Percentiles rank a stretch among this genome's conserved stretches.
Evolutionary conservation across 768 basidiomycete species (phyloP).

Genomic region (Lanmaoa rubissima): DNA sequence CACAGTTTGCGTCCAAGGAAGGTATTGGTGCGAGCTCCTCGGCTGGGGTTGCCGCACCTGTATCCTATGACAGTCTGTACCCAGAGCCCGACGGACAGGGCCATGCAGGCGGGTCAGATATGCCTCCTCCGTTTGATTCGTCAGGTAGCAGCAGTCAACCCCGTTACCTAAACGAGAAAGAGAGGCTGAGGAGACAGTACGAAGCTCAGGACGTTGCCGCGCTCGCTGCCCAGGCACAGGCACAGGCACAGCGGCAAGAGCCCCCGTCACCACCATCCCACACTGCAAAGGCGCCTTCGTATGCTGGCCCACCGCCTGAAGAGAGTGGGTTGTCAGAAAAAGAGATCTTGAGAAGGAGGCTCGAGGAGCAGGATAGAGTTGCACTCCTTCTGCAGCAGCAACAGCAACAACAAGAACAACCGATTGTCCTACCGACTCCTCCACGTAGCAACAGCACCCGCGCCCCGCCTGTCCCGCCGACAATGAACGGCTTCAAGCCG

Average conservation of each 20-base stretch:
- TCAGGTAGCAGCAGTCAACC: constrained; percentile 36
- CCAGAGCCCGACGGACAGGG: constrained; percentile 36
- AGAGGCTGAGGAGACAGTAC: constrained; percentile 57
- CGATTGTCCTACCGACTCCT: constrained; percentile 24
- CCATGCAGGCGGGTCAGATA: constrained; percentile 29
- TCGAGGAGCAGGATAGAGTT: constrained; percentile 53
- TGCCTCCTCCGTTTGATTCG: constrained; percentile 56
- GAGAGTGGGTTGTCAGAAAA: constrained; percentile 47
- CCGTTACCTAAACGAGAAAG: constrained; percentile 60
- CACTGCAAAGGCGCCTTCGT: constrained; percentile 22
- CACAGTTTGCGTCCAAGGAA: constrained; percentile 24
- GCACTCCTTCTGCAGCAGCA: constrained; percentile 28
- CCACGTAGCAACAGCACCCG: constrained; percentile 27
- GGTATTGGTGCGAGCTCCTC: constrained; percentile 20
- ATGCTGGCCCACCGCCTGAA: constrained; percentile 20
- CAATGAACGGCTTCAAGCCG: constrained; percentile 25
- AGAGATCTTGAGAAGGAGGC: constrained; percentile 52
- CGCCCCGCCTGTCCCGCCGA: constrained; percentile 31
- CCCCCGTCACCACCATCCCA: constrained; percentile 19
- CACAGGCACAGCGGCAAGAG: constrained; percentile 4
- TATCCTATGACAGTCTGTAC: constrained; percentile 63
- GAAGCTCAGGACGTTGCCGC: constrained; percentile 67
- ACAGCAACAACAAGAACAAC: constrained; percentile 3
- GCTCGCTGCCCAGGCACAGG: constrained; percentile 24
- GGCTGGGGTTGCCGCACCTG: constrained; percentile 38